Evolutionary conservation across 2,329 filamentous ascomycete species (phyloP), one percentile per base, ranked within the genome.

Genomic region (Exophiala aquamarina): DNA sequence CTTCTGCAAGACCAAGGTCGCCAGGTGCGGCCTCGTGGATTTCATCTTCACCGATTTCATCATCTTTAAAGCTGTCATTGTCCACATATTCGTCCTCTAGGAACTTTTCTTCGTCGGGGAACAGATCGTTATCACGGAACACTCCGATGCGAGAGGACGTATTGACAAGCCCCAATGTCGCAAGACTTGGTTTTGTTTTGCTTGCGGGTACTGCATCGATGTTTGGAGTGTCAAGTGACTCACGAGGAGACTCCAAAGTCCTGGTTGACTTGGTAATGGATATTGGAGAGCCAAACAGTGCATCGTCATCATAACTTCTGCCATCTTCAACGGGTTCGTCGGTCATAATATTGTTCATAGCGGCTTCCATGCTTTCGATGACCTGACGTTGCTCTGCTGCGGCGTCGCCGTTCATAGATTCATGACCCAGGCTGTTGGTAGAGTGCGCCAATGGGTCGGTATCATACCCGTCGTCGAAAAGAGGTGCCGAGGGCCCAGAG

Each of bases 11-110:
- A 0, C 93, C 93, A 2, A 98, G 78, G 64, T 98, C 93, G 29
- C 93, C 93, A 1, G 94, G 93, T 0, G 90, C 92, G 34, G 93
- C 94, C 73, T 95, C 87, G 58, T 95, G 89, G 7, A 98, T 89
- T 57, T 90, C 86, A 54, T 96, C 90, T 15, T 83, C 81, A 10
- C 86, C 81, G 3, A 83, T 77, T 37, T 83, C 81, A 7, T 54
- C 41, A 3, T 75, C 74, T 10, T 76, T 73, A 2, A 73, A 73
- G 15, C 75, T 74, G 8, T 83, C 80, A 1, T 77, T 77, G 49
- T 92, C 89, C 41, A 90, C 88, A 42, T 86, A 83, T 60, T 95
- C 90, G 58, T 96, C 92, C 42, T 91, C 86, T 4, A 91, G 74
- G 57, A 89, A 89, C 59, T 84, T 90, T 60, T 88, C 82, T 61